Evolutionary conservation across 495 filamentous ascomycete genomes (phyloP).

Genomic region (Annulohypoxylon moriforme): DNA sequence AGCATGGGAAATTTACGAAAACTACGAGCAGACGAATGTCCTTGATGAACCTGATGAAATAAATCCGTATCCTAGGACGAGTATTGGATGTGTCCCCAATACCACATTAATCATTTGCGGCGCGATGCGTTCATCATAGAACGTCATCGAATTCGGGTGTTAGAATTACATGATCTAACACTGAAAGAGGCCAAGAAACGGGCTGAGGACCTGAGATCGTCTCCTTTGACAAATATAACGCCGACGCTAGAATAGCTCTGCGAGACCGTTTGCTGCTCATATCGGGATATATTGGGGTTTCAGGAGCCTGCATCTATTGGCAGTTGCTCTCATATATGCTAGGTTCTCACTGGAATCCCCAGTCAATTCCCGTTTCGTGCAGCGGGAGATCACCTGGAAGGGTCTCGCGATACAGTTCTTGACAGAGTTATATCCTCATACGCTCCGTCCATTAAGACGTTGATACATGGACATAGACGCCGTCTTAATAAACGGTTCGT

Average conservation of each 20-base stretch:
- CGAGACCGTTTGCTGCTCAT: not conserved
- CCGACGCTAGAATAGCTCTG: conserved; percentile 14
- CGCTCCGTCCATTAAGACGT: conserved; percentile 11
- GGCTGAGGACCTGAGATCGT: not conserved
- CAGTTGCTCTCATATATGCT: not conserved
- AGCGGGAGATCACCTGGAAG: conserved; percentile 28
- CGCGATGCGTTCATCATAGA: conserved; percentile 19
- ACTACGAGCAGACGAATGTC: too few species aligned
- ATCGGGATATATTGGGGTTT: conserved; percentile 1
- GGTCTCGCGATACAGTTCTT: conserved; percentile 9
- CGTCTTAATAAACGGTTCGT: too few species aligned
- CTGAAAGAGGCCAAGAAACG: not conserved
- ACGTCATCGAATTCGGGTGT: not conserved
- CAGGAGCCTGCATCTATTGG: not conserved
- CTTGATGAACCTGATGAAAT: too few species aligned
- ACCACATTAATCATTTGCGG: too few species aligned
- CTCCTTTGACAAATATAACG: not conserved
- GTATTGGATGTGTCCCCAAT: too few species aligned
- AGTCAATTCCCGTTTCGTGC: conserved; percentile 40
- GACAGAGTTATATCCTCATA: conserved; percentile 26
- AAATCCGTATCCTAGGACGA: too few species aligned
- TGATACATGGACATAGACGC: not conserved
- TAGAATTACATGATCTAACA: not conserved
- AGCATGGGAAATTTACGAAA: too few species aligned
- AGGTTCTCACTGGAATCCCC: not conserved